Evolutionary conservation across 257 asterid genomes (phyloP).

Genomic region (Cruciata laevipes): DNA sequence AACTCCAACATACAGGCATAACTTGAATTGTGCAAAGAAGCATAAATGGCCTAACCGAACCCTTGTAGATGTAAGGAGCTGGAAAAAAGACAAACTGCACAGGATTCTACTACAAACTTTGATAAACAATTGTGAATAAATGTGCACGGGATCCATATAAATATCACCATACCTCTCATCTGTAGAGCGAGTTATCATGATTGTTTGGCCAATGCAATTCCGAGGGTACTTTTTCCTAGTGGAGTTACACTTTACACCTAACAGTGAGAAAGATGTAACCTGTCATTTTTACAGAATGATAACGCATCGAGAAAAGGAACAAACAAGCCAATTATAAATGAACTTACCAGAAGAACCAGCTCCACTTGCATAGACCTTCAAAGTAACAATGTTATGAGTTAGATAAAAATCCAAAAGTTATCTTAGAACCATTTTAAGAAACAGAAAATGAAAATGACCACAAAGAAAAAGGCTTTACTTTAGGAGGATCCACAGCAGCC

Average conservation of each 20-base stretch:
- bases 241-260: conserved; percentile 39
- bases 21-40: background rate
- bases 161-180: conserved; percentile 65
- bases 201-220: conserved; percentile 64
- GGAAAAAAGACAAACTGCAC: background rate
- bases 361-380: conserved; percentile 49
- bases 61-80: background rate
- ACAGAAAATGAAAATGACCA: background rate
- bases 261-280: conserved; percentile 10
- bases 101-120: background rate
- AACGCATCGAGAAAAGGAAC: conserved; percentile 10
- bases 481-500: conserved; percentile 51
- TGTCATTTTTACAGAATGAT: background rate
- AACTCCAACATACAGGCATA: background rate
- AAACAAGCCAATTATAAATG: background rate
- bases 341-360: conserved; percentile 49
- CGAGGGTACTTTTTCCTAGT: conserved; percentile 33
- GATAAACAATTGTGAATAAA: too few relatives aligned
- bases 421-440: background rate
- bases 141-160: too few relatives aligned
- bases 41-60: background rate
- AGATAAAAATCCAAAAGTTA: conserved; percentile 15
- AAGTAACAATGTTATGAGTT: conserved; percentile 21
- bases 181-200: conserved; percentile 40
- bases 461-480: conserved; percentile 37